Conservation (phyloP, 116 monocot species). For the Thalassia testudinum region DNA sequence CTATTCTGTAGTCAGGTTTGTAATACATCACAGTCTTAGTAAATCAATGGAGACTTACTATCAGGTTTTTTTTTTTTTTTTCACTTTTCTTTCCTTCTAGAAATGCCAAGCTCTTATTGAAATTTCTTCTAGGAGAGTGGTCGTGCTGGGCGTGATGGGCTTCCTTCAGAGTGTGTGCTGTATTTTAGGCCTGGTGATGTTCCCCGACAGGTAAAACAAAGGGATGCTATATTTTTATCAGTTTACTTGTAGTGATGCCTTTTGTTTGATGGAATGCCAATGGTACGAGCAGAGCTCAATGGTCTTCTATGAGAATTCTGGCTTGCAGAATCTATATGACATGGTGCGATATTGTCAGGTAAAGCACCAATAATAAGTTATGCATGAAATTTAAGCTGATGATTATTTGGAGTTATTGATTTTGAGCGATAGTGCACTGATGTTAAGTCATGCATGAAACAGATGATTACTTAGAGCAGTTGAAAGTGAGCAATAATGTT, state of each 20-base stretch:
- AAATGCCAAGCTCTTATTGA: constrained; percentile 2
- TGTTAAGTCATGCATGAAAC: too few species aligned
- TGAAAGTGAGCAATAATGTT: too few species aligned
- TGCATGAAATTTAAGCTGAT: too few species aligned
- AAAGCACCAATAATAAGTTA: too few species aligned
- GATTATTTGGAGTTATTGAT: too few species aligned
- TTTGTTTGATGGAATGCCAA: background rate
- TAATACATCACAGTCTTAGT: constrained; percentile 99
- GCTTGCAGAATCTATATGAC: constrained; percentile 92
- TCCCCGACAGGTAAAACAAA: constrained; percentile 53
- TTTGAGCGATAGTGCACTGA: too few species aligned
- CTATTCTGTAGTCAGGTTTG: constrained; percentile 74
- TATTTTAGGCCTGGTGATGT: constrained; percentile 86
- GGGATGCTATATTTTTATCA: too few species aligned
- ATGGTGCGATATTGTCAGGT: constrained; percentile 98
- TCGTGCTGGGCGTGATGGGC: constrained; percentile 93
- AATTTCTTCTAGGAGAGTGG: constrained; percentile 71
- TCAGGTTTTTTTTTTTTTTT: constrained; percentile 42
- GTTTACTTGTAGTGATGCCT: background rate
- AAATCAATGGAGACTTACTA: constrained; percentile 99
- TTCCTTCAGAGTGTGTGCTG: constrained; percentile 88
- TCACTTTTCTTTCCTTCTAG: background rate
- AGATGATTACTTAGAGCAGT: too few species aligned
- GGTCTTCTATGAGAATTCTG: constrained; percentile 96
- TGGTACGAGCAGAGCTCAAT: constrained; percentile 68